Evolutionary conservation across 2,329 filamentous ascomycete genomes (phyloP).

Genomic region (Gnomoniopsis sp.): DNA sequence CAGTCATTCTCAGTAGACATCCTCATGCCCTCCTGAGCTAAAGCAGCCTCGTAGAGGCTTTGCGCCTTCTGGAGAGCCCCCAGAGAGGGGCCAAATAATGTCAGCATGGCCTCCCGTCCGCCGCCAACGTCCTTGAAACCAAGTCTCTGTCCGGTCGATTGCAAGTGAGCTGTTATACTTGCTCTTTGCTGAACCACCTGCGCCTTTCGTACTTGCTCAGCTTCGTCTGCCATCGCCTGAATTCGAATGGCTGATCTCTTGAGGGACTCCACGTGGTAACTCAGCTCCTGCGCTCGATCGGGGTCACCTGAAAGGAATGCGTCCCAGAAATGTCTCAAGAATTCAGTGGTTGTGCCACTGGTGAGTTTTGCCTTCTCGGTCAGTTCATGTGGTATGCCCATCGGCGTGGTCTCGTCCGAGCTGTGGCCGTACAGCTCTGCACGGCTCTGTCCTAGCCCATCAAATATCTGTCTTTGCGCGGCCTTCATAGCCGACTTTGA

Average conservation of each 20-base stretch:
- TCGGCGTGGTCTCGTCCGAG: constrained; percentile 47
- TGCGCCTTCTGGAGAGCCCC: constrained; percentile 68
- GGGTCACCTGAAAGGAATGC: constrained; percentile 86
- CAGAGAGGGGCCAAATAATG: constrained; percentile 72
- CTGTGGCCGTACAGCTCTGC: constrained; percentile 53
- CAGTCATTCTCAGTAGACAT: constrained; percentile 17
- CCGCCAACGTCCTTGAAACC: constrained; percentile 70
- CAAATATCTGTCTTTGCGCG: constrained; percentile 64
- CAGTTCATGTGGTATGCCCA: constrained; percentile 54
- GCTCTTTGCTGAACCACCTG: constrained; percentile 64
- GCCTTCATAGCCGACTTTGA: constrained; percentile 63
- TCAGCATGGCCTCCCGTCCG: constrained; percentile 70
- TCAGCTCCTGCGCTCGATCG: constrained; percentile 74
- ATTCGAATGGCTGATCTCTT: constrained; percentile 75
- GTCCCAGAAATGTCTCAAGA: constrained; percentile 95
- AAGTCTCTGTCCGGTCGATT: constrained; percentile 70
- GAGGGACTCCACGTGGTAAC: constrained; percentile 78
- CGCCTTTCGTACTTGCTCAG: constrained; percentile 69
- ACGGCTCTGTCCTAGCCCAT: constrained; percentile 60
- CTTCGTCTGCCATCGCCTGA: constrained; percentile 73
- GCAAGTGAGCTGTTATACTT: constrained; percentile 67
- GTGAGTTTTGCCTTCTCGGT: constrained; percentile 62
- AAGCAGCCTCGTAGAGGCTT: constrained; percentile 66
- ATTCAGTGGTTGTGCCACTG: constrained; percentile 91
- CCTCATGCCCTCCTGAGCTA: constrained; percentile 58